Base-by-base conservation (phyloP, 495 filamentous ascomycete species). In the Aspergillus indologenus region DNA sequence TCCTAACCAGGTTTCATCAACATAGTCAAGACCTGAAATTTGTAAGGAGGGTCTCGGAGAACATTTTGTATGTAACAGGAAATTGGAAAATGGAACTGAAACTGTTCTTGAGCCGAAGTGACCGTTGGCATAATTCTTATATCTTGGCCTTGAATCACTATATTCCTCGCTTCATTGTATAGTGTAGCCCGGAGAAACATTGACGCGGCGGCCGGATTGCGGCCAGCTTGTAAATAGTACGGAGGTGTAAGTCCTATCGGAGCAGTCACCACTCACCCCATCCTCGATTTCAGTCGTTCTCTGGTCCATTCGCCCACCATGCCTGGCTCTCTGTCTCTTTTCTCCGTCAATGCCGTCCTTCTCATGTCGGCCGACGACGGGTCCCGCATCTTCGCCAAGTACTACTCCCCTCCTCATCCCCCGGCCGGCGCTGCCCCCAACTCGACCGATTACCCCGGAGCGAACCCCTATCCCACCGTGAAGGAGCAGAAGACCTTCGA, bases 401-500 rank as follows among this genome's bases (percentile, higher is more conserved):
- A 98, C 84, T 98, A 94, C 83, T 88, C 81, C 58, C 82, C 90
- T 51, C 93, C 91, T 52, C 94, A 97, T 75, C 80, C 86, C 62
- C 84, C 84, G 46, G 75, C 83, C 29, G 81, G 79, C 61, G 66
- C 73, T 54, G 72, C 77, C 26, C 66, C 81, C 45, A 73, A 74
- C 64, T 73, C 79, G 15, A 81, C 78, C 61, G 75, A 83, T 64
- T 81, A 80, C 71, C 83, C 83, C 21, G 84, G 83, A 62, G 77
- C 81, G 60, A 90, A 90, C 69, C 91, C 95, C 45, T 98, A 96
- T 76, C 85, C 91, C 20, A 90, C 90, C 43, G 71, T 95, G 40
- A 96, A 96, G 72, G 87, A 93, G 59, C 94, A 98, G 73, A 94
- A 91, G 65, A 83, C 89, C 6, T 98, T 98, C 70, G 94, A 98